Evolutionary conservation across 768 basidiomycete genomes (phyloP), one percentile per base, ranked within the genome.

Genomic region (Amanita pseudoporphyria): DNA sequence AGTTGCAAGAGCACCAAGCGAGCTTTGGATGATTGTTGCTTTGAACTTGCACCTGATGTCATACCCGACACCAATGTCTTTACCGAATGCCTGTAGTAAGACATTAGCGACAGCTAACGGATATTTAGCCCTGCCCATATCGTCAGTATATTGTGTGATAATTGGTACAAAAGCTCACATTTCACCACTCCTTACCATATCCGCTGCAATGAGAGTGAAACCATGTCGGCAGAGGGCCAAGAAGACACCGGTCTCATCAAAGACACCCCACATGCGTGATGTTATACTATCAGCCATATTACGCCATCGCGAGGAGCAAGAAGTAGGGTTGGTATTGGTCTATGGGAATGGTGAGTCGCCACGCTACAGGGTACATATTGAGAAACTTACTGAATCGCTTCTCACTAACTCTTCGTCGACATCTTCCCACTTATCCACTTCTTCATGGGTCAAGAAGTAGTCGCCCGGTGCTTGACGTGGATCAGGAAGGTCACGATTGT

Each of bases 151-250:
- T n/a, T n/a, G n/a, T n/a, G n/a, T n/a, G n/a, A n/a, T n/a, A 24
- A 5, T 52, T 21, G 6, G 19, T 2, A 12, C 39, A 24, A 14
- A 58, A n/a, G n/a, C 57, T 30, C 35, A 64, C 61, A 59, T 47
- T 36, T 66, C 61, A 3, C 64, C 61, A 42, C 64, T 66, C 10
- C 49, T 45, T 3, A 59, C 51, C 54, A 59, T 59, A 40, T 59
- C 56, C 0, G 21, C 41, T 0, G 54, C 36, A 6, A 57, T 28
- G 9, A 63, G 41, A 6, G 59, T 53, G 32, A 60, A 57, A 1
- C n/a, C n/a, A n/a, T n/a, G n/a, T n/a, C n/a, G n/a, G n/a, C n/a
- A n/a, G n/a, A n/a, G n/a, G n/a, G n/a, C n/a, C n/a, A n/a, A n/a
- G n/a, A n/a, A n/a, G n/a, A n/a, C n/a, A n/a, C n/a, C n/a, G n/a